Evolutionary conservation across 2,329 filamentous ascomycete species (phyloP), one percentile per base, ranked within the genome.

Genomic region (Trichoderma sp.): DNA sequence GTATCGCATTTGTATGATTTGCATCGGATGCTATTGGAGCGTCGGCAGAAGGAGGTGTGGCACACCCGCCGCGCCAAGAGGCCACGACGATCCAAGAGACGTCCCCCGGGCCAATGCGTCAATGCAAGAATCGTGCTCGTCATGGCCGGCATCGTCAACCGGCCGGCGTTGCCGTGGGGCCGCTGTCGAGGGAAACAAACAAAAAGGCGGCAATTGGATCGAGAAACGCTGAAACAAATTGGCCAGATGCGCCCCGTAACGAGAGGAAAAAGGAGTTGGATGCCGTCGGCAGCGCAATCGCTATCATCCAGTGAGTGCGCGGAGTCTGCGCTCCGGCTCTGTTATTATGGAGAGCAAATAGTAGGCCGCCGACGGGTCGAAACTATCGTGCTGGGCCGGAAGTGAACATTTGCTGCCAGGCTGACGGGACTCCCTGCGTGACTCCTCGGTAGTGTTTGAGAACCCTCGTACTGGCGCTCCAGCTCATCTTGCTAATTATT

Each of bases 11-110:
- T 28, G 50, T n/a, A 19, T 52, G 50, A 45, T 41, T 41, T 21
- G 60, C 41, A 34, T 63, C 60, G 60, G 41, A 55, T 15, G 14
- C 50, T 41, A 63, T 63, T 54, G 60, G 60, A 63, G 60, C 41
- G 34, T 63, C 50, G 50, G 45, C 17, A 47, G 26, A 28, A 28
- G 24, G 34, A 47, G 43, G 50, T 63, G 60, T 55, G 60, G 41
- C 60, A 63, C 60, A 63, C 60, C 59, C 50, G 19, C 50, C 9
- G 14, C 45, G 60, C 39, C 41, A 47, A 47, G 41, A 12, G 45
- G 48, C 59, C 48, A 47, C 56, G 54, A 45, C 59, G n/a, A 26
- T 30, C 6, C 30, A 47, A 10, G 47, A 39, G 47, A 34, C 24
- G 39, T 43, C 51, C 24, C 30, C 21, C 47, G 21, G 24, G n/a